A percentile compares a stretch with the other conserved stretches of the same genome.
These are phyloP conservation scores for Rhizopus arrhizus DNA, from an alignment of 371 early-diverging fungal species.

Conservation along the genomic window DNA sequence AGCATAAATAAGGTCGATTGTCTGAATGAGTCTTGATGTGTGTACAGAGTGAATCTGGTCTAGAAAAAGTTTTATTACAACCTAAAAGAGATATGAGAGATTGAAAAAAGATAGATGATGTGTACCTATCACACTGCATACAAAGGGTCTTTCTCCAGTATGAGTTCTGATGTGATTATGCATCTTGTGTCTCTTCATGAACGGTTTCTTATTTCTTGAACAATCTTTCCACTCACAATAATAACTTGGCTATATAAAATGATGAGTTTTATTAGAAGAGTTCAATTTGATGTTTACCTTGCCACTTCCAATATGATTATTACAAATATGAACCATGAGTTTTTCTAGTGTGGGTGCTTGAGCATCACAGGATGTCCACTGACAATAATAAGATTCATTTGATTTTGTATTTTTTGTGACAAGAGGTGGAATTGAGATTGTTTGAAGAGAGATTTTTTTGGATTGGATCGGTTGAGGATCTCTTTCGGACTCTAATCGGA, in stretches of 20 bases:
- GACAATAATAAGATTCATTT: conserved; percentile 44
- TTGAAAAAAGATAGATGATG: neutral
- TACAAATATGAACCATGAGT: conserved; percentile 40
- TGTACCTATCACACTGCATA: conserved; percentile 27
- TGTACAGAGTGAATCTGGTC: conserved; percentile 87
- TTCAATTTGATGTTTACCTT: conserved; percentile 13
- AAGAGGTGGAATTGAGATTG: neutral
- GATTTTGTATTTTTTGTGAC: conserved; percentile 10
- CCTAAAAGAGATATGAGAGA: conserved; percentile 15
- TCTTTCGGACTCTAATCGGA: conserved; percentile 44
- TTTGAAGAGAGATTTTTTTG: conserved; percentile 12
- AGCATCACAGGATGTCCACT: conserved; percentile 63
- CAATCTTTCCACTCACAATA: conserved; percentile 84
- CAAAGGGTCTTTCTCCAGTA: conserved; percentile 79
- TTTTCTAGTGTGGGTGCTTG: conserved; percentile 53
- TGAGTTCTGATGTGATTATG: conserved; percentile 87
- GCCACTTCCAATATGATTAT: conserved; percentile 32
- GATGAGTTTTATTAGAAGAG: too few species aligned
- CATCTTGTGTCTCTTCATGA: conserved; percentile 89
- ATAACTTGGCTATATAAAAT: conserved; percentile 62
- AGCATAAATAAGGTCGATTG: conserved; percentile 70
- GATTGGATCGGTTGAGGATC: conserved; percentile 2
- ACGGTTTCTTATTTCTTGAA: conserved; percentile 73
- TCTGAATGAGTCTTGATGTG: conserved; percentile 87
- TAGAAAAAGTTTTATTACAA: conserved; percentile 83